Evolutionary conservation across 2,329 filamentous ascomycete genomes (phyloP).

Genomic region (Didymella exigua): DNA sequence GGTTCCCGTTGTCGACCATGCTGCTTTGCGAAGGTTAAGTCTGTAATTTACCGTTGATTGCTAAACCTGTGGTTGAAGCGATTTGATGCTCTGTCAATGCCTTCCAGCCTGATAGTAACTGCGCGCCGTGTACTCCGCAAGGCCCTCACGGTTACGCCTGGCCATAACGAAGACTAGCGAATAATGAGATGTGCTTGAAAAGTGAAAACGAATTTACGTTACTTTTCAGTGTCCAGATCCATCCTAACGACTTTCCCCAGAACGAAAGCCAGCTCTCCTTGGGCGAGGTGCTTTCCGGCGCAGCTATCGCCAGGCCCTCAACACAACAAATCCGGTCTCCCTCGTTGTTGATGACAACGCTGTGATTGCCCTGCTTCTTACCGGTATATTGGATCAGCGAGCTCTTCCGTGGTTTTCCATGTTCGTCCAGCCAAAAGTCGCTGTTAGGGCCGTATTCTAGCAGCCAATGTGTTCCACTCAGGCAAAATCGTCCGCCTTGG

Average conservation of each 20-base stretch:
- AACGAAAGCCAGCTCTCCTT: too few species aligned
- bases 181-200: too few species aligned
- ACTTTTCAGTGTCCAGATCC: too few species aligned
- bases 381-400: not conserved
- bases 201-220: too few species aligned
- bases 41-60: not conserved
- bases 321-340: slow-evolving; percentile 3
- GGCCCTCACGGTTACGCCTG: not conserved
- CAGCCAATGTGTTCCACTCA: slow-evolving; percentile 7
- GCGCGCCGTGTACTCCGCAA: not conserved
- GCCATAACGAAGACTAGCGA: not conserved
- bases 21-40: not conserved
- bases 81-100: not conserved
- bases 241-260: too few species aligned
- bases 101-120: not conserved
- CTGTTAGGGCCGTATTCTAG: slow-evolving; percentile 6
- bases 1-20: slow-evolving; percentile 52
- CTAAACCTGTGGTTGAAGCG: not conserved
- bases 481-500: not conserved
- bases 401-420: not conserved
- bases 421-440: not conserved
- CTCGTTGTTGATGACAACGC: not conserved
- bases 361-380: not conserved
- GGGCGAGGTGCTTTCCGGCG: not conserved
- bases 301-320: not conserved